Evolutionary conservation across 192 early-diverging fungal species (phyloP).

Genomic region (Backusella luteola): DNA sequence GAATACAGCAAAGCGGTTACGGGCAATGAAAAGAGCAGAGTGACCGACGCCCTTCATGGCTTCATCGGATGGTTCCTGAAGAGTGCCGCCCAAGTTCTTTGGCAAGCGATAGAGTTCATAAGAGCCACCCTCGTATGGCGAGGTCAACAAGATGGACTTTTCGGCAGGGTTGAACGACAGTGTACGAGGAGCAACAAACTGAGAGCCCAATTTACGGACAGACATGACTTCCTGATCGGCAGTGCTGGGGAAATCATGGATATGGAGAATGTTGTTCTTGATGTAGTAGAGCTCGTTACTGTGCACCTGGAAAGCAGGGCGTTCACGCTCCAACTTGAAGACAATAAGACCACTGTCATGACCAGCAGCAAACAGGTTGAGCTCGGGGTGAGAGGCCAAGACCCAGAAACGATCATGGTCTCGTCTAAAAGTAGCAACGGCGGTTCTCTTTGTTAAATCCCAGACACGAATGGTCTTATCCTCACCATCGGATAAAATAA

Average conservation of each 20-base stretch:
- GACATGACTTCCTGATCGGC: conserved; percentile 79
- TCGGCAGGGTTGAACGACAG: conserved; percentile 97
- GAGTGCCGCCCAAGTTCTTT: conserved; percentile 62
- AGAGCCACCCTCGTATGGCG: conserved; percentile 81
- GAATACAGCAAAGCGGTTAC: conserved; percentile 96
- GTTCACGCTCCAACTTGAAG: conserved; percentile 97
- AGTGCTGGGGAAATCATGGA: conserved; percentile 76
- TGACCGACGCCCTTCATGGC: conserved; percentile 78
- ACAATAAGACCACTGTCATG: conserved; percentile 98
- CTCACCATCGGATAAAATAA: conserved; percentile 92
- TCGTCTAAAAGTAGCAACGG: conserved; percentile 93
- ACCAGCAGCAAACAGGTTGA: conserved; percentile 97
- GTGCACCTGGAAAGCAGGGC: conserved; percentile 86
- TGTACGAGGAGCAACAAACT: conserved; percentile 73
- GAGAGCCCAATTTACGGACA: conserved; percentile 72
- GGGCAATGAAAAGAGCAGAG: conserved; percentile 90
- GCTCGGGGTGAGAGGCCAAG: conserved; percentile 91
- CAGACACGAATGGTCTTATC: conserved; percentile 98
- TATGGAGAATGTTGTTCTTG: conserved; percentile 82
- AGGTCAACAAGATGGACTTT: conserved; percentile 81
- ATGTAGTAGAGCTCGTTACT: conserved; percentile 86
- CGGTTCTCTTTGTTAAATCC: conserved; percentile 95
- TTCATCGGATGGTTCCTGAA: conserved; percentile 59
- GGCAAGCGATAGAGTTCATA: conserved; percentile 91
- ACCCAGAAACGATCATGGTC: conserved; percentile 98